Conservation (phyloP, 169 alveolate genomes). For the Cryptosporidium sp. region DNA sequence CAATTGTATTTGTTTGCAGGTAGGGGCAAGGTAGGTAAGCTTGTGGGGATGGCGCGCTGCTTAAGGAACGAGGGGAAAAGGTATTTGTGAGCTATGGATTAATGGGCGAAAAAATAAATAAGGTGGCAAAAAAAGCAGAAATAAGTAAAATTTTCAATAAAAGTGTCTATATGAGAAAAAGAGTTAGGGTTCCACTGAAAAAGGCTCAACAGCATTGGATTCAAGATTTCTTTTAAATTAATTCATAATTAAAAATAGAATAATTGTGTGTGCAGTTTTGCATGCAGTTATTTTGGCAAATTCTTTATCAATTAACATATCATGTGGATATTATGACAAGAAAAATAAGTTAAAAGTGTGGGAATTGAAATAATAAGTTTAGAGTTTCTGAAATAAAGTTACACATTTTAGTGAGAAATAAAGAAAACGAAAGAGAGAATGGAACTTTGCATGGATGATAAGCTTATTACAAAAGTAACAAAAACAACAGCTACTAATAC, state of each 20-base stretch:
- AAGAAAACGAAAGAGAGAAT: not conserved
- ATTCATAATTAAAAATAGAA: too few relatives aligned
- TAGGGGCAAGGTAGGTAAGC: not conserved
- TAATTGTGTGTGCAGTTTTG: slow-evolving; percentile 2
- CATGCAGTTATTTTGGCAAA: not conserved
- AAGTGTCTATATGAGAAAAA: too few relatives aligned
- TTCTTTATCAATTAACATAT: not conserved
- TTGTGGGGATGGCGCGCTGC: not conserved
- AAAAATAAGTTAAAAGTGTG: not conserved
- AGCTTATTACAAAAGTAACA: too few relatives aligned
- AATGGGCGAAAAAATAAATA: not conserved
- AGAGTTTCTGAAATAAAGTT: not conserved
- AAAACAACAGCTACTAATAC: too few relatives aligned
- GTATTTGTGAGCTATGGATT: not conserved
- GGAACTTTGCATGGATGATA: not conserved
- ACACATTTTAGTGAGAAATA: too few relatives aligned
- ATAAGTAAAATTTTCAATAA: too few relatives aligned
- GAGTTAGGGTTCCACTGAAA: too few relatives aligned
- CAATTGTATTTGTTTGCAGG: not conserved
- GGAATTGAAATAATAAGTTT: too few relatives aligned
- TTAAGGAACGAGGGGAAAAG: not conserved
- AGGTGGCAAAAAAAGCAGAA: not conserved
- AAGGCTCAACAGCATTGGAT: not conserved
- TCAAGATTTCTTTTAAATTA: not conserved
- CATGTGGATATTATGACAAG: not conserved